Base-by-base conservation (phyloP, 495 filamentous ascomycete genomes). In the Cryomyces antarcticus region DNA sequence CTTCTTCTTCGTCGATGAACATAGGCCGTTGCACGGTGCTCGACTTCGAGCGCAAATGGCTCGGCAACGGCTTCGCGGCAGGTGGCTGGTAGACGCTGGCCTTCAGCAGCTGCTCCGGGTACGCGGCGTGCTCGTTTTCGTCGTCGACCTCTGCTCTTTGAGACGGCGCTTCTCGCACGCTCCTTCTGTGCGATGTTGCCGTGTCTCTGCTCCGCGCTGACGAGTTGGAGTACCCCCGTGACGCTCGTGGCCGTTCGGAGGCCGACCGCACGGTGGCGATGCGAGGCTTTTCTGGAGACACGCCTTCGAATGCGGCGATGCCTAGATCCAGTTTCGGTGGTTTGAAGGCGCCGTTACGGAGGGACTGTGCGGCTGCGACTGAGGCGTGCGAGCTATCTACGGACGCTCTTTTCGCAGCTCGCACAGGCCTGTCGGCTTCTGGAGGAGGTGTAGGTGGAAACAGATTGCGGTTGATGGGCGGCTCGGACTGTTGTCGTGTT, bases 371-470 rank as follows among this genome's bases (percentile, higher is more conserved):
- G 17, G 17, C 17, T 24, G 17, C 17, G 17, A 2, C 1, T 2
- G 34, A 28, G 9, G 47, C 50, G 30, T 28, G 9, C 6, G 38
- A 10, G 41, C 45, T 44, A 5, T 50, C 47, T 28, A 31, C 35
- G 5, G 49, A 52, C n/a, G 37, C 28, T 6, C 46, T 42, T 29
- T 40, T 40, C 10, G 37, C 43, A 37, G 34, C 46, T 11, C 11
- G 38, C 27, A 7, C 27, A 12, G 53, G 65, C 49, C 68, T 71
- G 49, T 84, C 85, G 49, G 72, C 70, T 61, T 96, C 92, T 34
- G 89, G 92, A 5, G 89, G 89, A 39, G 89, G 89, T 11, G 89
- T 97, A 31, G 89, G 89, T 5, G 89, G 89, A 67, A 97, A 95
- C 39, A 87, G 70, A 58, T 85, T 88, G 46, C 88, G 80, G 47